These are phyloP conservation scores for Fusarium coffeatum DNA, from an alignment of 2,329 filamentous ascomycete genomes.

Conservation along the genomic window DNA sequence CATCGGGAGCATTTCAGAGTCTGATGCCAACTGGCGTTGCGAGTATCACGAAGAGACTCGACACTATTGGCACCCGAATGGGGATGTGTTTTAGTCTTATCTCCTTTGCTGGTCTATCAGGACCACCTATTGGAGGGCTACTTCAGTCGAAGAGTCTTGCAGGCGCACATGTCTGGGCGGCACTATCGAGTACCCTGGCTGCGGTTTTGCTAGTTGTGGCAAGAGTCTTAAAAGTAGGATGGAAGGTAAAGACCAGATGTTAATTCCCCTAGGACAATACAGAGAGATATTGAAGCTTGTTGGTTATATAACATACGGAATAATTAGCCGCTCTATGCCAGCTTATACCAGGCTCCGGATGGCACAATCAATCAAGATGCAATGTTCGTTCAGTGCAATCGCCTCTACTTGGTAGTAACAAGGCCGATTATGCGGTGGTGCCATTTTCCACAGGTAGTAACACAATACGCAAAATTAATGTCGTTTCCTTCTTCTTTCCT, in stretches of 20 bases:
- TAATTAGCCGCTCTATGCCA: no score
- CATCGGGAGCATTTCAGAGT: conserved; percentile 54
- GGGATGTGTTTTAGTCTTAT: conserved; percentile 57
- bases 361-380: no score
- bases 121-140: conserved; percentile 54
- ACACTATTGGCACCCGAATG: conserved; percentile 54
- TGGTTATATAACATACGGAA: no score
- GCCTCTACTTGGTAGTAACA: no score
- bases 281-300: no score
- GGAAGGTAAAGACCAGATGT: conserved; percentile 34
- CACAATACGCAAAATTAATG: no score
- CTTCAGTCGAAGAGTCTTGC: conserved; percentile 41
- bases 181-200: conserved; percentile 45
- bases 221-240: conserved; percentile 35
- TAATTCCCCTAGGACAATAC: background rate
- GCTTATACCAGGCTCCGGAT: no score
- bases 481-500: no score
- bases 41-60: conserved; percentile 54
- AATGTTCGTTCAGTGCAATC: no score
- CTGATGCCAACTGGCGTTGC: conserved; percentile 55
- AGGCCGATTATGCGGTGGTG: no score
- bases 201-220: conserved; percentile 34
- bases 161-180: conserved; percentile 52
- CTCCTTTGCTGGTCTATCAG: conserved; percentile 54
- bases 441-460: no score